Evolutionary conservation across 2,329 filamentous ascomycete species (phyloP), one percentile per base, ranked within the genome.

Genomic region (Phoma sp.): DNA sequence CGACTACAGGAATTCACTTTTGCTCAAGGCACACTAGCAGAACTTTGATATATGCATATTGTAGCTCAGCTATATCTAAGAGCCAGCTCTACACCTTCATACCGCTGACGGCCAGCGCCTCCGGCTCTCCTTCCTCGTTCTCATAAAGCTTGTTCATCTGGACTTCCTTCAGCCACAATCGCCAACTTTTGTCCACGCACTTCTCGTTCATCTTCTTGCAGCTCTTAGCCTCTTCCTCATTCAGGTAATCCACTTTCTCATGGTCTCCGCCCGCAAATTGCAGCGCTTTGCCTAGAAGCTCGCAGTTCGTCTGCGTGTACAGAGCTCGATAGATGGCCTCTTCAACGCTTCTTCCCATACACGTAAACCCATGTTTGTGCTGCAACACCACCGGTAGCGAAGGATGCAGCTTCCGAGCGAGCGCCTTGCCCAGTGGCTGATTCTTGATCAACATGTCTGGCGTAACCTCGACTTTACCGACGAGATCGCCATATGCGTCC

Each of bases 281-380:
- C 63, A 54, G 67, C 1, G 70, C 69, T 2, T 70, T 70, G 23
- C 73, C 70, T 7, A 78, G 55, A 9, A 75, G 50, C 4, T 72
- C 68, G 33, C 65, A 70, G 24, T 71, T 72, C 10, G 58, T 65
- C 57, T 68, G 66, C n/a, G 72, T 75, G 44, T 75, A 79, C 18
- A 79, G 65, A 0, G 77, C 71, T 23, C 74, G 67, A 51, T 73
- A 78, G 3, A 79, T 74, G 4, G 73, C 75, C 47, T 77, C 70
- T 47, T 78, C 70, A n/a, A 79, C 69, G 4, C 55, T 66, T 0
- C 50, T 52, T 0, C 74, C 78, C 5, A 75, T 63, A 29, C 68
- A 71, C 1, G 77, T 78, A 41, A 79, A 79, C 0, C 78, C 78
- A 45, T 79, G 77, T 8, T 77, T 76, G 10, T 76, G 72, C 70